Evolutionary conservation across 2,329 filamentous ascomycete genomes (phyloP).

Genomic region (Nakataea oryzae): DNA sequence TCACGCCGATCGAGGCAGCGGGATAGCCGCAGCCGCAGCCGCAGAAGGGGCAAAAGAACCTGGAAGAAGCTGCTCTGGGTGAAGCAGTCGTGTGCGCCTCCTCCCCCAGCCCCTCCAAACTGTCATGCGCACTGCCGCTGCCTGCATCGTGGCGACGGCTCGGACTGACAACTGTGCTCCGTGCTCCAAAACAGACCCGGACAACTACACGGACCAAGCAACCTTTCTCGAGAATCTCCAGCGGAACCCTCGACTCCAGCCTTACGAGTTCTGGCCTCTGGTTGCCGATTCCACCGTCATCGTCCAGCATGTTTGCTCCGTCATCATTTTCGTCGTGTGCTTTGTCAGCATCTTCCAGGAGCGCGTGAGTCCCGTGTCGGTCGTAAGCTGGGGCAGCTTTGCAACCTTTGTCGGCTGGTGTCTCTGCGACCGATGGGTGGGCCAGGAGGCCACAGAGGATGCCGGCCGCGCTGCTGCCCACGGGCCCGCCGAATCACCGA

Average conservation of each 20-base stretch:
- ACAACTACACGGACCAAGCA: constrained; percentile 95
- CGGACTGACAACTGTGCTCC: background rate
- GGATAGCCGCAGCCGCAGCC: constrained; percentile 51
- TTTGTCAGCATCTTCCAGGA: constrained; percentile 86
- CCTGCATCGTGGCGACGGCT: constrained; percentile 3
- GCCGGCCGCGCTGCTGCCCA: constrained; percentile 17
- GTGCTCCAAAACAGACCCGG: constrained; percentile 55
- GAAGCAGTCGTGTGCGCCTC: constrained; percentile 69
- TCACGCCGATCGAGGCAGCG: background rate
- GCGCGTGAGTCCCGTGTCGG: constrained; percentile 77
- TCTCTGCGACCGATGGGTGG: constrained; percentile 85
- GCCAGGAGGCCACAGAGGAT: constrained; percentile 47
- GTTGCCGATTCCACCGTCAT: constrained; percentile 94
- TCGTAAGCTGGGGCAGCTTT: constrained; percentile 75
- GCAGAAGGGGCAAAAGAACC: constrained; percentile 53
- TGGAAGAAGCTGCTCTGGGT: constrained; percentile 99
- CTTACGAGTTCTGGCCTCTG: constrained; percentile 96
- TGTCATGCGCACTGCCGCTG: background rate
- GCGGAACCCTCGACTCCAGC: constrained; percentile 82
- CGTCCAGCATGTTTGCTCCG: constrained; percentile 90
- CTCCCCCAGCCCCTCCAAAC: too few relatives aligned
- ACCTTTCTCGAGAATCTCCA: constrained; percentile 96
- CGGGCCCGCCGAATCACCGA: background rate
- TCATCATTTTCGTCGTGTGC: constrained; percentile 88
- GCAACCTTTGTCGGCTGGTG: constrained; percentile 82